phyloP scores from a whole-genome alignment of 345 rosid genomes.

The Aquilaria malaccensis region DNA sequence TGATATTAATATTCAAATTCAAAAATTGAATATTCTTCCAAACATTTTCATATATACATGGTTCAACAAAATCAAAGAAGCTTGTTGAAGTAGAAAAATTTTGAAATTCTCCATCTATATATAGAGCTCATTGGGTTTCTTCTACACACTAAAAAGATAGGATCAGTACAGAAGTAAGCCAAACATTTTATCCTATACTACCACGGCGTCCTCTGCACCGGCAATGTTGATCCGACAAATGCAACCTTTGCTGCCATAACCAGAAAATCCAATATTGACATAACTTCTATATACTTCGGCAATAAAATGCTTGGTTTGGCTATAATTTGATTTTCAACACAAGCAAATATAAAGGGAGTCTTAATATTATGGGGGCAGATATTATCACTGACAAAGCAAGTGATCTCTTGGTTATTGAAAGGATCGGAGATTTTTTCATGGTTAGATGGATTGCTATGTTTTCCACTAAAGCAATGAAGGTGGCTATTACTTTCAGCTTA shows the following conservation, averaged over 20 bases:
- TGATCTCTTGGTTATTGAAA: constrained; percentile 64
- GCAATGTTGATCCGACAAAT: constrained; percentile 29
- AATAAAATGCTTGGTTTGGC: constrained; percentile 40
- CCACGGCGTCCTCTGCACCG: constrained; percentile 49
- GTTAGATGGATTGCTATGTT: constrained; percentile 62
- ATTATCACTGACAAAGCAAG: constrained; percentile 56
- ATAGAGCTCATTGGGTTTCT: too few species aligned
- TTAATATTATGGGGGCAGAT: constrained; percentile 63
- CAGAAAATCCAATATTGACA: constrained; percentile 28
- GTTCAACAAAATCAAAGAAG: too few species aligned
- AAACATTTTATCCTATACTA: constrained; percentile 41
- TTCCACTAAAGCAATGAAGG: constrained; percentile 54
- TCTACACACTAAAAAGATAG: too few species aligned
- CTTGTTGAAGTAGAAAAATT: too few species aligned
- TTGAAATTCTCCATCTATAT: too few species aligned
- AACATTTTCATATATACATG: too few species aligned
- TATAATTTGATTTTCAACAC: constrained; percentile 62
- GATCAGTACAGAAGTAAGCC: constrained; percentile 9
- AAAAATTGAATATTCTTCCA: too few species aligned
- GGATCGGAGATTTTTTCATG: constrained; percentile 86
- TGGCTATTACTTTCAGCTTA: constrained; percentile 52
- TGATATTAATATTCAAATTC: too few species aligned
- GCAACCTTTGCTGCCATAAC: constrained; percentile 40
- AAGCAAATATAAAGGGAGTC: constrained; percentile 46
- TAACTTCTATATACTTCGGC: constrained; percentile 29